Base-by-base conservation (phyloP, 2,329 filamentous ascomycete genomes). In the Hymenotorrendiella dingleyae region DNA sequence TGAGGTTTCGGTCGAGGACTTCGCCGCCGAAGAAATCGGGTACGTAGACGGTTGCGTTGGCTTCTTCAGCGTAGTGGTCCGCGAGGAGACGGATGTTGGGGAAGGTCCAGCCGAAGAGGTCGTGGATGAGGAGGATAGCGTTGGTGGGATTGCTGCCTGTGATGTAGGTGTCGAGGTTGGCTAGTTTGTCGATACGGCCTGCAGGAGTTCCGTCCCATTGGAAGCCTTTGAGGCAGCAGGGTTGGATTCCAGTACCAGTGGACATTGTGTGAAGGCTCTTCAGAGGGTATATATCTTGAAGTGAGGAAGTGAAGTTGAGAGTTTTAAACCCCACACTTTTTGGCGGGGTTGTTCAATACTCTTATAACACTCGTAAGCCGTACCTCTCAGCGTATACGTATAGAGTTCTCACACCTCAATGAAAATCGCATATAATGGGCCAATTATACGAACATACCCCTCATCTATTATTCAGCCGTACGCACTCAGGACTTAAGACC, bases 1-100 rank as follows among this genome's bases (percentile, higher is more conserved):
- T 34, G 16, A 36, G 24, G 21, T 44, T 38, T 12, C 27, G 29
- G n/a, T 48, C 33, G 0, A 53, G 29, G 3, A 42, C 37, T 41
- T 54, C 49, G 9, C 45, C 46, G 11, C 39, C 46, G 21, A 51
- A 53, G 43, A 59, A 59, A 2, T 59, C 52, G 3, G 52, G 52
- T 2, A 73, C 46, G 50, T 70, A 74, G 22, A 71, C 69, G 2
- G 69, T 72, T 0, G 63, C 68, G 26, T 65, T 55, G n/a, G 58
- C 59, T 47, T 73, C 67, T 12, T 54, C 53, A 4, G 70, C 69
- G 45, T 66, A 72, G 52, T 69, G 62, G 42, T 73, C 70, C 1
- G 69, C 69, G 1, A 74, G 58, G 1, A 74, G 55, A 1, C 69
- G 63, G 26, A 59, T 48, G 47, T 73, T 74, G 20, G 56, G 53